Base-by-base conservation (phyloP, 2,329 filamentous ascomycete genomes). In the Fonsecaea multimorphosa region DNA sequence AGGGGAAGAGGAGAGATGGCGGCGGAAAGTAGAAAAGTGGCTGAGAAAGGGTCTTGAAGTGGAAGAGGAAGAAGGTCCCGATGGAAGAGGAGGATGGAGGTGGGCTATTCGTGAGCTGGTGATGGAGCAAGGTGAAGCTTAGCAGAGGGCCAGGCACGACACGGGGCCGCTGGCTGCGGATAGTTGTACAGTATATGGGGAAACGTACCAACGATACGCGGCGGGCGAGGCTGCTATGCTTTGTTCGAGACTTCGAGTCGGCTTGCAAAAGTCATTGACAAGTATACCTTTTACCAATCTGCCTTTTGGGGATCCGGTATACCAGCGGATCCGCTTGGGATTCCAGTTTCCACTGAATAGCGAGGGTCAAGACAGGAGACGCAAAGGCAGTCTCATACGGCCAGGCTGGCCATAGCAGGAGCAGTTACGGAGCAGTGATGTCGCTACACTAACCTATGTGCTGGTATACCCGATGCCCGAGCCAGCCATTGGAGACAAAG, bases 1-100 rank as follows among this genome's bases (percentile, higher is more conserved):
- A 66, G 92, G 94, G 74, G 95, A 99, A 79, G 95, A 99, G 79
- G 89, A 92, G 55, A 86, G 91, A 67, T 99, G 95, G 95, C 86
- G 90, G 71, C 89, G 89, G 76, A 94, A 93, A 79, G 94, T 94
- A 71, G 89, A 91, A 75, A 89, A 87, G 73, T 99, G 95, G 95
- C 86, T 94, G 69, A 85, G 85, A 62, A 59, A 58, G 46, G 69
- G 63, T 1, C 55, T 52, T 3, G 71, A 72, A 31, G 63, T 46
- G 58, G 80, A 84, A 69, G 83, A 85, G 66, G 81, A 83, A 70
- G 81, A 84, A 69, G 71, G 72, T 29, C 74, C 72, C 61, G 71
- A 76, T 49, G 81, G 82, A 66, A 78, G 84, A 72, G 85, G 85
- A 70, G 82, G 85, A 60, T 93, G 91, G 92, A 86, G 90, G 78